phyloP scores from a whole-genome alignment of 2,329 filamentous ascomycete species.

The Amesomyces nigricolor region DNA sequence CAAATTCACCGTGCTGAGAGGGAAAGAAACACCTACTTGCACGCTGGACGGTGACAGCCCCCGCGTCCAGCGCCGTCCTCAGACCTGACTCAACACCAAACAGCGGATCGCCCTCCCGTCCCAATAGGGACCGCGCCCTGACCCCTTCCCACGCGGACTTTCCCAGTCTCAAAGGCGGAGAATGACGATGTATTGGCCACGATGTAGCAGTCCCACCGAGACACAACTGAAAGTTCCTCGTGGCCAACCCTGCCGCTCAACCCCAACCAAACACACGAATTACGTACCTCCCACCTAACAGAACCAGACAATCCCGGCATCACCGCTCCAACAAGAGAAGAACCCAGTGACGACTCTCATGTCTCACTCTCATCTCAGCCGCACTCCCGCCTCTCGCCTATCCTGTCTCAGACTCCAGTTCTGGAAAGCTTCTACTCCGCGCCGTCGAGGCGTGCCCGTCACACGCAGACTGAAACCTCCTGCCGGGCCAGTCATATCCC shows the following conservation, averaged over 20 bases:
- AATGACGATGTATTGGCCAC: conserved; percentile 9
- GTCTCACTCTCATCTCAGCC: conserved; percentile 11
- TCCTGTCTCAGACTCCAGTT: conserved; percentile 10
- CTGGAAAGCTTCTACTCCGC: conserved; percentile 22
- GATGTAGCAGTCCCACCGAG: background rate
- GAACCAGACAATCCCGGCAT: background rate
- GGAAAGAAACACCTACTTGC: background rate
- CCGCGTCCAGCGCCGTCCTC: background rate
- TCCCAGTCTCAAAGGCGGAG: background rate
- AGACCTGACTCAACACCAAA: too few relatives aligned
- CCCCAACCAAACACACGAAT: conserved; percentile 4
- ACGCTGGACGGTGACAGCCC: background rate
- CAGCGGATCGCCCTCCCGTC: conserved; percentile 1
- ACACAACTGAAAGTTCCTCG: background rate
- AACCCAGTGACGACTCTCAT: background rate
- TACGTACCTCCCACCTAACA: conserved; percentile 1
- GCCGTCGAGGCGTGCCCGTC: conserved; percentile 9
- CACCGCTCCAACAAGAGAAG: conserved; percentile 9
- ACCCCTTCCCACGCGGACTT: background rate
- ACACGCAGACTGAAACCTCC: conserved; percentile 11
- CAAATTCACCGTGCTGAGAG: too few relatives aligned
- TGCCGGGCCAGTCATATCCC: conserved; percentile 10
- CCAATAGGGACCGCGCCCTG: conserved; percentile 9
- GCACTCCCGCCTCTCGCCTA: conserved; percentile 15
- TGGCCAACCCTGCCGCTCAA: background rate